phyloP scores from a whole-genome alignment of 345 rosid genomes.

The Rhodomyrtus tomentosa region DNA sequence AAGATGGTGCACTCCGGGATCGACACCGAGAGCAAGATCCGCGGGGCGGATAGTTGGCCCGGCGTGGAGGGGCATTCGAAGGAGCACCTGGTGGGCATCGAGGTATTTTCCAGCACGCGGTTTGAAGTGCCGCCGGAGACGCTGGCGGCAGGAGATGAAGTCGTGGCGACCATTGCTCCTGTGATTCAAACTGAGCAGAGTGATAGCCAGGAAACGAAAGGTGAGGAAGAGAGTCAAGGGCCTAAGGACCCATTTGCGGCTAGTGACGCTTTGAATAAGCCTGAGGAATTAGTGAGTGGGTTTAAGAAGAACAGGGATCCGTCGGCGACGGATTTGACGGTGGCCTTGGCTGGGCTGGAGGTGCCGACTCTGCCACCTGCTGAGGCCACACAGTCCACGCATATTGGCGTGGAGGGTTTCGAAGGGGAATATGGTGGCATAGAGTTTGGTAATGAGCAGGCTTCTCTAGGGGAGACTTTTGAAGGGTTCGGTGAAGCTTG shows the following conservation, averaged over 20 bases:
- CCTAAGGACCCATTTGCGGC: conserved; percentile 87
- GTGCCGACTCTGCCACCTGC: conserved; percentile 95
- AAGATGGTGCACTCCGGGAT: conserved; percentile 95
- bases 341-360: conserved; percentile 88
- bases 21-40: conserved; percentile 81
- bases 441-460: conserved; percentile 79
- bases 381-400: conserved; percentile 92
- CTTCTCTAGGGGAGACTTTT: conserved; percentile 86
- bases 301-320: conserved; percentile 84
- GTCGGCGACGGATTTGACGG: conserved; percentile 48
- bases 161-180: conserved; percentile 50
- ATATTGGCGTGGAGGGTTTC: conserved; percentile 84
- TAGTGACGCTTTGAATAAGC: conserved; percentile 55
- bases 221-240: conserved; percentile 44
- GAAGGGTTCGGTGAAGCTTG: conserved; percentile 85
- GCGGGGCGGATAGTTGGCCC: conserved; percentile 86
- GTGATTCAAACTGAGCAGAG: conserved; percentile 29
- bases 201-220: conserved; percentile 30
- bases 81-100: conserved; percentile 58
- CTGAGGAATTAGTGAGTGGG: conserved; percentile 70
- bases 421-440: conserved; percentile 98
- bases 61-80: conserved; percentile 41
- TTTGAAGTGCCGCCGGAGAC: conserved; percentile 86
- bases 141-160: conserved; percentile 70
- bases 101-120: conserved; percentile 43